phyloP scores from a whole-genome alignment of 768 basidiomycete genomes.

The Agrocybe chaxingu region DNA sequence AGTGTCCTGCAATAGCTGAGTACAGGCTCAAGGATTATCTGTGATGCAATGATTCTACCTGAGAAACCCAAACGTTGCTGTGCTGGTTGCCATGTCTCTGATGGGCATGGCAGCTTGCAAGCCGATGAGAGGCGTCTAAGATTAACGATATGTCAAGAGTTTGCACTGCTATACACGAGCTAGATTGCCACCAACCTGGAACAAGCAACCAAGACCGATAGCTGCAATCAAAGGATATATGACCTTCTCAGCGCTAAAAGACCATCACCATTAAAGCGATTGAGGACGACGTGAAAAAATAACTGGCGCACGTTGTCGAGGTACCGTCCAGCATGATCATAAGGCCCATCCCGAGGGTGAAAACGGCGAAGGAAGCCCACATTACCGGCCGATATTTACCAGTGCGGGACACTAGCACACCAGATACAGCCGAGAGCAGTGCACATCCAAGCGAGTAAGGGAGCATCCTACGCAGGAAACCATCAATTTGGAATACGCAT shows the following conservation, averaged over 20 bases:
- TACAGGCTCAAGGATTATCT: conserved; percentile 5
- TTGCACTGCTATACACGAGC: conserved; percentile 2
- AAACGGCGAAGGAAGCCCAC: conserved; percentile 56
- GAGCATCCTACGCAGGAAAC: conserved; percentile 52
- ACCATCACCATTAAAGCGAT: conserved; percentile 2
- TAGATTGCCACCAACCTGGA: conserved; percentile 39
- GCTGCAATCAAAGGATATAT: conserved; percentile 67
- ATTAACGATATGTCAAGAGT: conserved; percentile 1
- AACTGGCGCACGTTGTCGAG: conserved; percentile 45
- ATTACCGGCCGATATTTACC: conserved; percentile 60
- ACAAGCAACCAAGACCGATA: conserved; percentile 61
- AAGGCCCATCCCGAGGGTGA: conserved; percentile 66
- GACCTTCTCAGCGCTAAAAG: conserved; percentile 54
- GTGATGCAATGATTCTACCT: conserved; percentile 34
- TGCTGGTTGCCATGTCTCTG: conserved; percentile 83
- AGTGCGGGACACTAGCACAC: conserved; percentile 53
- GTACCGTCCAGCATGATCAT: conserved; percentile 64
- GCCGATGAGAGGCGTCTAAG: conserved; percentile 62
- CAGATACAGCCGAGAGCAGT: conserved; percentile 50
- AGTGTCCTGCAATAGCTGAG: conserved; percentile 41
- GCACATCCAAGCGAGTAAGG: conserved; percentile 66
- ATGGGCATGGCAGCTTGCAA: conserved; percentile 87
- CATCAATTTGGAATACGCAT: neutral
- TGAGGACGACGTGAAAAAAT: neutral
- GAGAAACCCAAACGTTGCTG: conserved; percentile 67